A percentile compares a stretch with the other conserved stretches of the same genome.
Evolutionary conservation across 495 filamentous ascomycete species (phyloP).

Genomic region (Aspergillus hancockii): DNA sequence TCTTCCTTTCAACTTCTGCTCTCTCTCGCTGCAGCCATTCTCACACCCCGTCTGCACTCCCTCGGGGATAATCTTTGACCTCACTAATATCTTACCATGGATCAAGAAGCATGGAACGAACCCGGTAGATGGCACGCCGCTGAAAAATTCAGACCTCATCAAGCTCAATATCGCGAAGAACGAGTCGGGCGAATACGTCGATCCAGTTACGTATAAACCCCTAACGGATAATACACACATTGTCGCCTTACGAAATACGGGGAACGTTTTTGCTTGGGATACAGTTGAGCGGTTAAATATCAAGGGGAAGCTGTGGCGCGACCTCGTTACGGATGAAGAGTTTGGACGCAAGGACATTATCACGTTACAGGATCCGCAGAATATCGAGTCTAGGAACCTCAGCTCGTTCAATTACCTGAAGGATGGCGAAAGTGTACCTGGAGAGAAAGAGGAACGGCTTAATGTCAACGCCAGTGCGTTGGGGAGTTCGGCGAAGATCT

Average conservation of each 20-base stretch:
- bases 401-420: conserved; percentile 87
- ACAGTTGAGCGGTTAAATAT: conserved; percentile 94
- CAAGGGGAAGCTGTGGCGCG: conserved; percentile 95
- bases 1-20: conserved; percentile 97
- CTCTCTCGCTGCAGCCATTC: conserved; percentile 90
- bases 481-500: conserved; percentile 80
- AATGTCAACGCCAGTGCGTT: conserved; percentile 76
- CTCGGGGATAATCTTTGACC: conserved; percentile 79
- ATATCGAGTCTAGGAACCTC: conserved; percentile 79
- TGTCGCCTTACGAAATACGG: conserved; percentile 81
- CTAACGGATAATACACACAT: conserved; percentile 98
- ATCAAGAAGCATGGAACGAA: conserved; percentile 91
- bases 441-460: conserved; percentile 54
- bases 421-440: conserved; percentile 69
- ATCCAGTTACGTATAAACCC: conserved; percentile 95
- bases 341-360: conserved; percentile 93
- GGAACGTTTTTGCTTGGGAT: conserved; percentile 95
- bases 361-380: conserved; percentile 94
- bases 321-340: conserved; percentile 84
- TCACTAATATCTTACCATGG: conserved; percentile 87
- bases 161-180: conserved; percentile 92
- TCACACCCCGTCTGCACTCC: conserved; percentile 80
- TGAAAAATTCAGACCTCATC: conserved; percentile 81
- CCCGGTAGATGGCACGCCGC: conserved; percentile 76
- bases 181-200: conserved; percentile 87